Conservation (phyloP, 140 eudicot species). For the Bidens hawaiensis region DNA sequence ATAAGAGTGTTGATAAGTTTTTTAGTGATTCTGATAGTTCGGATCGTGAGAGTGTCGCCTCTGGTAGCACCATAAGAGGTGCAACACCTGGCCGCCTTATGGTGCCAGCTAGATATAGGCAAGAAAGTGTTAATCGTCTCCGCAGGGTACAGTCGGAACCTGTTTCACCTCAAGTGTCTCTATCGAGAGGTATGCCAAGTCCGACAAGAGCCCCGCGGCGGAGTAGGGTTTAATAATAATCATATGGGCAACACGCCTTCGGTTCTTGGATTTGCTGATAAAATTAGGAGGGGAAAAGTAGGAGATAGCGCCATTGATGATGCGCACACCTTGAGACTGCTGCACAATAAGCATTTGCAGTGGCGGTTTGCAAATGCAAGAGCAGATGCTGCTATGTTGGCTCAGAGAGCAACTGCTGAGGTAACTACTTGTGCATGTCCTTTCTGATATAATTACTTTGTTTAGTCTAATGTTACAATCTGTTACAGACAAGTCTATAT, state of each 20-base stretch:
- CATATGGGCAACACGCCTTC: conserved; percentile 40
- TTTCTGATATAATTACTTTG: neutral
- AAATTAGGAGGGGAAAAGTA: conserved; percentile 68
- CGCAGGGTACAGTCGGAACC: conserved; percentile 45
- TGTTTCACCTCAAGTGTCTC: conserved; percentile 43
- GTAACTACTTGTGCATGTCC: conserved; percentile 31
- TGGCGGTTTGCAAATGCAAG: conserved; percentile 86
- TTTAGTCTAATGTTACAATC: conserved; percentile 9
- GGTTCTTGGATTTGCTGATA: conserved; percentile 62
- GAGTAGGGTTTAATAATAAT: conserved; percentile 24
- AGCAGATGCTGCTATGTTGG: conserved; percentile 57
- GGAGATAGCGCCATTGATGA: conserved; percentile 65
- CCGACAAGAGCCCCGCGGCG: conserved; percentile 48
- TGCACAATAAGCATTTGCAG: conserved; percentile 69
- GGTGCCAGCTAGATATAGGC: conserved; percentile 69
- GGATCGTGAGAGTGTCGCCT: conserved; percentile 49
- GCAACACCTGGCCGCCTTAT: conserved; percentile 40
- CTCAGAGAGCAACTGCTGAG: conserved; percentile 55
- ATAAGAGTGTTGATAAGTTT: conserved; percentile 10
- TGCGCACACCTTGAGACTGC: conserved; percentile 65
- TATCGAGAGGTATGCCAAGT: conserved; percentile 51
- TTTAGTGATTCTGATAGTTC: conserved; percentile 26
- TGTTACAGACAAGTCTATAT: conserved; percentile 76
- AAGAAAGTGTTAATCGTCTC: conserved; percentile 39
- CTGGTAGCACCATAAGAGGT: conserved; percentile 39